Percentiles rank a stretch among this genome's conserved stretches.
phyloP scores from a whole-genome alignment of 176 grass and related monocot genomes.

The Oropetium thomaeum region DNA sequence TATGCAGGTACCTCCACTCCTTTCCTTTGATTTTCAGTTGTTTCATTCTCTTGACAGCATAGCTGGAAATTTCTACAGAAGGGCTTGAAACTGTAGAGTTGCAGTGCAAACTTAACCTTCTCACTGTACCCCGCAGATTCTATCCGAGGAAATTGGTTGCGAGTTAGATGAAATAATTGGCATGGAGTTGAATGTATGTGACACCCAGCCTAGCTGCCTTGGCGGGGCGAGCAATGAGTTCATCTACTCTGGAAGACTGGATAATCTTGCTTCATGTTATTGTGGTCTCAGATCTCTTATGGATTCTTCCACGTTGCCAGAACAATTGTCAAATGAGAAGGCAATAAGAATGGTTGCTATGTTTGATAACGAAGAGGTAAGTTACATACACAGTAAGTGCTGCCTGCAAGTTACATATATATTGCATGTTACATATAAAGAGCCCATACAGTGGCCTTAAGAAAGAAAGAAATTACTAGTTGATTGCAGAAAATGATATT shows the following conservation, averaged over 20 bases:
- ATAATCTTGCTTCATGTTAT: constrained; percentile 96
- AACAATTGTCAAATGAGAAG: constrained; percentile 65
- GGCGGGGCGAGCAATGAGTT: constrained; percentile 85
- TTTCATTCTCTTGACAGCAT: neutral
- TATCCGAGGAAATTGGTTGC: constrained; percentile 82
- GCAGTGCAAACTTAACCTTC: neutral
- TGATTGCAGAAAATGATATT: neutral
- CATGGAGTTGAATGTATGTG: constrained; percentile 93
- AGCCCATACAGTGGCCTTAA: neutral
- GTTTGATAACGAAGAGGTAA: constrained; percentile 98
- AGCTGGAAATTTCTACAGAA: neutral
- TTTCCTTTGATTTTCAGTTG: neutral
- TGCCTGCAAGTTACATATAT: neutral
- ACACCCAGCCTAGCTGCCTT: constrained; percentile 90
- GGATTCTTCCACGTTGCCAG: constrained; percentile 55
- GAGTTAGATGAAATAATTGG: constrained; percentile 73
- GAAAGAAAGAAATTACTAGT: neutral
- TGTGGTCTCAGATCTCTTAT: constrained; percentile 87
- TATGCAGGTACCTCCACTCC: constrained; percentile 53
- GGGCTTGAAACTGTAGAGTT: neutral
- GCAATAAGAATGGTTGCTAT: constrained; percentile 90
- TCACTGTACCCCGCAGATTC: constrained; percentile 41
- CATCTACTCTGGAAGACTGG: constrained; percentile 94
- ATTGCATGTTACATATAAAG: neutral
- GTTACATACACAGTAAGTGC: neutral